phyloP scores from a whole-genome alignment of 345 rosid genomes.

The Populus deltoides region DNA sequence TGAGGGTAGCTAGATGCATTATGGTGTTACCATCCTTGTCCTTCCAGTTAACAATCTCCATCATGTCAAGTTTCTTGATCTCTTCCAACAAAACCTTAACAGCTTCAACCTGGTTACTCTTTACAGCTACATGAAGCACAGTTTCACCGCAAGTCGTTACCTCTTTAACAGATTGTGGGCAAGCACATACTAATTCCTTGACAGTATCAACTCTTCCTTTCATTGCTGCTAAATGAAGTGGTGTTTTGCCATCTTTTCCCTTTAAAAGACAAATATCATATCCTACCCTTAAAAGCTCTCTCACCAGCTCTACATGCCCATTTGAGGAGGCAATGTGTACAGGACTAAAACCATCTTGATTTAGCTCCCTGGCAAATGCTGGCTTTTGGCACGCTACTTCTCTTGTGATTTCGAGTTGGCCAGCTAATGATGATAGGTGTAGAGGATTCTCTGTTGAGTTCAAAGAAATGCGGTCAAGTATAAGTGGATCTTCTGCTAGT shows the following conservation, averaged over 20 bases:
- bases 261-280: background rate
- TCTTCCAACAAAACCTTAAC: background rate
- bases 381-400: background rate
- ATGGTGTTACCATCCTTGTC: conserved; percentile 1
- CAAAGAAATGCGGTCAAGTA: background rate
- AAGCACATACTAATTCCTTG: background rate
- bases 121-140: conserved; percentile 7
- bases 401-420: background rate
- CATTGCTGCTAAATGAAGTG: conserved; percentile 4
- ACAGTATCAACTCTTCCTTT: background rate
- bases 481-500: conserved; percentile 2
- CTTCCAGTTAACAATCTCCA: background rate
- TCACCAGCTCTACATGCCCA: background rate
- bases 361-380: conserved; percentile 1
- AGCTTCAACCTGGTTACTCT: background rate
- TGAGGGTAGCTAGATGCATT: conserved; percentile 3
- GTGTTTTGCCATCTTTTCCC: conserved; percentile 1
- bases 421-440: conserved; percentile 1
- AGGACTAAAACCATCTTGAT: conserved; percentile 3
- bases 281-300: background rate
- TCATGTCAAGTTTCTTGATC: background rate
- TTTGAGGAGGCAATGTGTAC: conserved; percentile 12
- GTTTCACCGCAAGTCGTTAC: background rate
- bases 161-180: background rate
- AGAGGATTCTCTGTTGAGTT: background rate